phyloP scores from a whole-genome alignment of 129 eudicot species.

The Daucus carota region DNA sequence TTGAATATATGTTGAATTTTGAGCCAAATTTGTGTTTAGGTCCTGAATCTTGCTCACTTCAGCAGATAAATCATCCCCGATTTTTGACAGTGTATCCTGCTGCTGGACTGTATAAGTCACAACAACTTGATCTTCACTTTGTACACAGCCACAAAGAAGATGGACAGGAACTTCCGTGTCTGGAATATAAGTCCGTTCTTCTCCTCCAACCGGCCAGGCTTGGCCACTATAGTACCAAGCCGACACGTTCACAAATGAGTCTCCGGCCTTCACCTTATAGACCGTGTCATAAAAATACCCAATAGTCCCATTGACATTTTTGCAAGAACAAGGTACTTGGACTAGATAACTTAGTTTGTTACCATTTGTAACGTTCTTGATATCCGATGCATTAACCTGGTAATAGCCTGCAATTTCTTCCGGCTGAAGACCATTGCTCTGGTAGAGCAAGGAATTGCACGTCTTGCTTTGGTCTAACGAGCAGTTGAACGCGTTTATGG shows the following conservation, averaged over 20 bases:
- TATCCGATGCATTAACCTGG: slow-evolving; percentile 38
- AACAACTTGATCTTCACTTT: slow-evolving; percentile 43
- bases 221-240: slow-evolving; percentile 47
- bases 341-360: slow-evolving; percentile 35
- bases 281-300: slow-evolving; percentile 61
- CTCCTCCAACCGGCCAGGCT: slow-evolving; percentile 48
- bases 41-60: slow-evolving; percentile 30
- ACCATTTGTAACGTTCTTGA: slow-evolving; percentile 20
- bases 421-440: slow-evolving; percentile 33
- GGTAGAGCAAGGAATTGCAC: background rate
- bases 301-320: slow-evolving; percentile 32
- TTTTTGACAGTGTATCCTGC: slow-evolving; percentile 44
- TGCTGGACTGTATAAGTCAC: slow-evolving; percentile 61
- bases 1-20: slow-evolving; percentile 32
- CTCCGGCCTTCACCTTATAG: slow-evolving; percentile 30
- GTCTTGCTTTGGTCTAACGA: slow-evolving; percentile 1
- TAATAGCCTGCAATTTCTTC: slow-evolving; percentile 32
- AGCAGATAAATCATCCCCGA: slow-evolving; percentile 47
- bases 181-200: slow-evolving; percentile 10
- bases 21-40: slow-evolving; percentile 25
- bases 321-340: slow-evolving; percentile 60
- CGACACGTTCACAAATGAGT: slow-evolving; percentile 43
- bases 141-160: slow-evolving; percentile 65
- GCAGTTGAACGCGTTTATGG: background rate
- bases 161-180: slow-evolving; percentile 26